Base-by-base conservation (phyloP, 2,329 filamentous ascomycete genomes). In the Cryphonectria nitschkei region DNA sequence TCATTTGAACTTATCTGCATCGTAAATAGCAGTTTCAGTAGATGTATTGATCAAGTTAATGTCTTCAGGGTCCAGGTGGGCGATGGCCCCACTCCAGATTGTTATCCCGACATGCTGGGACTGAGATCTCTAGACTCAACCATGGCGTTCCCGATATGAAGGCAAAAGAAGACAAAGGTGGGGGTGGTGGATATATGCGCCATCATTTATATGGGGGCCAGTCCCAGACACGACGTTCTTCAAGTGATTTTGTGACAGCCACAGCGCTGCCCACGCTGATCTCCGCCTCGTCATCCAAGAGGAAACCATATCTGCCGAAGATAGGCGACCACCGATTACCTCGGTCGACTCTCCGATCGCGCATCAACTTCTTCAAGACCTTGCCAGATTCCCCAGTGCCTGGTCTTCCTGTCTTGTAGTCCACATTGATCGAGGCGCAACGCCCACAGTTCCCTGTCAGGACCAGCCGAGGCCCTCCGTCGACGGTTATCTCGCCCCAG, bases 221-320 rank as follows among this genome's bases (percentile, higher is more conserved):
- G 7, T 72, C 70, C 70, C 70, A 72, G 19, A 72, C 65, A 41
- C 65, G 52, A 16, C 70, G 56, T 22, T 72, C 68, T 14, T 65
- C 60, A 32, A 70, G 13, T n/a, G 83, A 82, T 75, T 81, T 83
- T 11, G 82, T 83, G 62, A 91, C 85, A 39, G 78, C 75, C 71
- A 91, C 84, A 62, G 85, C 80, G 78, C 92, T 86, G 1, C 89
- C 89, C 50, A 91, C 83, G 2, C 78, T 79, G 65, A 91, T 79
- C 63, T 76, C 75, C n/a, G 79, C 76, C 22, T 79, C 74, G 29
- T 76, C 74, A 9, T 73, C 74, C 14, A 74, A 62, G 11, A 92
- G 79, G 77, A 93, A 93, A 0, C 86, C 90, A 80, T 94, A 94
- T 61, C 91, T 84, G 13, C 92, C 92, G 83, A 94, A 94, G 11